Conservation (phyloP, 352 stramenopile species). For the Phytophthora cactorum region DNA sequence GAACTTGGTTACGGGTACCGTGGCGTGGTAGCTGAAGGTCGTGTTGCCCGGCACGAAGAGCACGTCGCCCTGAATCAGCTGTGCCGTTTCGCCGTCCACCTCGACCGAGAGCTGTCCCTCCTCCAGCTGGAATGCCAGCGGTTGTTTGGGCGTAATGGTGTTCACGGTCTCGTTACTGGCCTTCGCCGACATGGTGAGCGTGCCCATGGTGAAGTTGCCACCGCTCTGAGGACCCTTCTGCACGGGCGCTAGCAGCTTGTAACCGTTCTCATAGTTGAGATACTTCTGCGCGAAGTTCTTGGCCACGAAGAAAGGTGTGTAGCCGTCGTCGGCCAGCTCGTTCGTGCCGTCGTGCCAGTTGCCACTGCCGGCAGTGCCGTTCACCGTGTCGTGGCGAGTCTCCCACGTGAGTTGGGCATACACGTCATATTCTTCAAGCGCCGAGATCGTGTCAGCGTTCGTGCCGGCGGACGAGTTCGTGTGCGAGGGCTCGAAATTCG, state of each 20-base stretch:
- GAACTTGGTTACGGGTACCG: constrained; percentile 62
- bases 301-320: constrained; percentile 59
- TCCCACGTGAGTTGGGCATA: constrained; percentile 52
- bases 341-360: constrained; percentile 67
- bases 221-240: constrained; percentile 50
- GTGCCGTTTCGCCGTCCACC: constrained; percentile 40
- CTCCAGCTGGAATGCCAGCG: constrained; percentile 56
- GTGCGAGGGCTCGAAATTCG: constrained; percentile 49
- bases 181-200: constrained; percentile 56
- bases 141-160: constrained; percentile 49
- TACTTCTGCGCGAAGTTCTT: constrained; percentile 69
- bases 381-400: constrained; percentile 46
- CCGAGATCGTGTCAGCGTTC: constrained; percentile 42
- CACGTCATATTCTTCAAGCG: constrained; percentile 54
- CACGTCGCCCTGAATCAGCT: constrained; percentile 60
- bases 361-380: constrained; percentile 47
- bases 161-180: constrained; percentile 48
- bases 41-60: constrained; percentile 52
- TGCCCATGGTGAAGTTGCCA: constrained; percentile 69
- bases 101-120: constrained; percentile 56
- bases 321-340: constrained; percentile 42
- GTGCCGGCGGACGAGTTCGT: constrained; percentile 38
- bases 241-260: constrained; percentile 59
- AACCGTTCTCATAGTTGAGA: constrained; percentile 59
- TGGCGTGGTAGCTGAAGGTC: constrained; percentile 56